These are phyloP conservation scores for Diaporthe vaccinii DNA, from an alignment of 2,329 filamentous ascomycete species.

Conservation along the genomic window DNA sequence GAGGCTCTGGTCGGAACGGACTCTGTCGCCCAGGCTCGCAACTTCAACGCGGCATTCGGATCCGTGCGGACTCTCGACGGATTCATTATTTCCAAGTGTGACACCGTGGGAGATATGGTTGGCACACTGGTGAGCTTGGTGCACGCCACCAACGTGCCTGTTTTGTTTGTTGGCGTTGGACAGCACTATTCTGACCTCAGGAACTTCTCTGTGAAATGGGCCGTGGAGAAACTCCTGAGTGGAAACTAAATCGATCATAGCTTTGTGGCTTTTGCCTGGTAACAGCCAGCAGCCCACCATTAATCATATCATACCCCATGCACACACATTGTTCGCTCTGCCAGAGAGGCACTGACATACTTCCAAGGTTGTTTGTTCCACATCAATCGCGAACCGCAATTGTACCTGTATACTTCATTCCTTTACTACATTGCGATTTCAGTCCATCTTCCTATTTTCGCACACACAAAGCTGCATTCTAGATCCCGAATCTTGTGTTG, in stretches of 20 bases:
- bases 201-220: slow-evolving; percentile 79
- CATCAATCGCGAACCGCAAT: neutral
- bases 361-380: neutral
- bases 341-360: neutral
- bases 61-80: slow-evolving; percentile 85
- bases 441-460: neutral
- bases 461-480: neutral
- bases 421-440: neutral
- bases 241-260: slow-evolving; percentile 53
- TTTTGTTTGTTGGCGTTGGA: slow-evolving; percentile 87
- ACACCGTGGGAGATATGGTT: slow-evolving; percentile 99
- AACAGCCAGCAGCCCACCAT: neutral
- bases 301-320: neutral
- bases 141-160: slow-evolving; percentile 95
- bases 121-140: slow-evolving; percentile 96
- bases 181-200: slow-evolving; percentile 78
- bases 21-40: slow-evolving; percentile 93
- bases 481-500: neutral
- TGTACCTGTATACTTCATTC: neutral
- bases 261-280: neutral
- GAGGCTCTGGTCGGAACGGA: slow-evolving; percentile 94
- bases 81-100: slow-evolving; percentile 98
- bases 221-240: slow-evolving; percentile 74
- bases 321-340: neutral
- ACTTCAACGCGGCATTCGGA: slow-evolving; percentile 96